Percentiles rank a stretch among this genome's conserved stretches.
These are phyloP conservation scores for Narthecium ossifragum DNA, from an alignment of 106 monocot species.

Conservation along the genomic window DNA sequence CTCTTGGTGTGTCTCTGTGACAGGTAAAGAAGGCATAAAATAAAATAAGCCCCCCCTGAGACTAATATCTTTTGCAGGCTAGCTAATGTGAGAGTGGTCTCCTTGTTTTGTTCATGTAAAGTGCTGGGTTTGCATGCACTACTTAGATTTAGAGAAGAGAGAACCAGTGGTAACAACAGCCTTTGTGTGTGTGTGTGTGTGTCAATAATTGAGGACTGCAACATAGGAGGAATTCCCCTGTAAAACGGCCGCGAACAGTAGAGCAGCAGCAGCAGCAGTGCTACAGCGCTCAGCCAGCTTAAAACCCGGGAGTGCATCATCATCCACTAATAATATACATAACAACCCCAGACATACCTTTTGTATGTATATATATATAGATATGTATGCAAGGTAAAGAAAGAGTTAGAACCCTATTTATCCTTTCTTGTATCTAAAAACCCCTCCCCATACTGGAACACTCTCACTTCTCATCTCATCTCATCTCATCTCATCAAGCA, in stretches of 20 bases:
- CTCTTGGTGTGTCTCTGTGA: background rate
- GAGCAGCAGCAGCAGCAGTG: constrained; percentile 26
- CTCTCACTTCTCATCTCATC: too few relatives aligned
- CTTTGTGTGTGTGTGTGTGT: background rate
- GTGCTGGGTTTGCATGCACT: background rate
- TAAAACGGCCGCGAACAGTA: too few relatives aligned
- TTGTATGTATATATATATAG: too few relatives aligned
- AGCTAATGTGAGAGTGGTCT: background rate
- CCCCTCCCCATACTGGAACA: too few relatives aligned
- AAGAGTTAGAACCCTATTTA: too few relatives aligned
- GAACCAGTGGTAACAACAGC: background rate
- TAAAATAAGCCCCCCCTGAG: background rate
- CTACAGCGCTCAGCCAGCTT: constrained; percentile 30
- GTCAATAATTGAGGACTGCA: constrained; percentile 37
- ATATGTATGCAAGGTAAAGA: too few relatives aligned
- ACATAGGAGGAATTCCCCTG: constrained; percentile 59
- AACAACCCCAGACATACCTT: too few relatives aligned
- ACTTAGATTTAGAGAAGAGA: background rate
- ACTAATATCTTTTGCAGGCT: constrained; percentile 2
- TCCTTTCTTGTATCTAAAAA: too few relatives aligned
- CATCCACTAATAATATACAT: too few relatives aligned
- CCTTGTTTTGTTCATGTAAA: background rate
- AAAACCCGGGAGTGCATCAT: constrained; percentile 46
- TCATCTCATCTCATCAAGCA: too few relatives aligned
- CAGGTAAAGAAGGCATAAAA: constrained; percentile 7